Conservation (phyloP, 805 yeast species). For the Saccharomycopsis vini region DNA sequence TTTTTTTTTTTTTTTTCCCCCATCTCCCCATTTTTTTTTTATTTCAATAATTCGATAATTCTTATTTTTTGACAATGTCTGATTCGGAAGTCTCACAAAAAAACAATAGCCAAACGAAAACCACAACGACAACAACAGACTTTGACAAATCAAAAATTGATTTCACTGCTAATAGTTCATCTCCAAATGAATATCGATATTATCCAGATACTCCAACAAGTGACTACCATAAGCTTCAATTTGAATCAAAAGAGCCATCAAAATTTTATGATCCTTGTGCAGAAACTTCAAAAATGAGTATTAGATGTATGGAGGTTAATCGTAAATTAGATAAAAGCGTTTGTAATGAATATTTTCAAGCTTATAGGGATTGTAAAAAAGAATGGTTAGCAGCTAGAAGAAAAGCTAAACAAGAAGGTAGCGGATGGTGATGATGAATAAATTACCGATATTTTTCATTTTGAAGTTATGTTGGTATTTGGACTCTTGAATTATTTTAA, state of each 20-base stretch:
- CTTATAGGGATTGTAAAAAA: constrained; percentile 85
- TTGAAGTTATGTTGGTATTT: too few relatives aligned
- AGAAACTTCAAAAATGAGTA: constrained; percentile 79
- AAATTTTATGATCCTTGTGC: constrained; percentile 90
- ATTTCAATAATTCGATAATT: too few relatives aligned
- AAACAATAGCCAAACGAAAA: too few relatives aligned
- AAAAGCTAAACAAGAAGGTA: constrained; percentile 11
- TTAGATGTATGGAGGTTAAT: constrained; percentile 74
- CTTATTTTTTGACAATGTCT: too few relatives aligned
- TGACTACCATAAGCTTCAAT: constrained; percentile 55
- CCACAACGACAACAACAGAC: too few relatives aligned
- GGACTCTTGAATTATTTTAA: too few relatives aligned
- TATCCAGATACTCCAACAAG: constrained; percentile 87
- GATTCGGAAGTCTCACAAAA: too few relatives aligned
- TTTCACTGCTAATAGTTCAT: constrained; percentile 10
- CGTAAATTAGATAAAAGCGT: constrained; percentile 51
- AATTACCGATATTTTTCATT: too few relatives aligned
- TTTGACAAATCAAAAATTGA: constrained; percentile 9
- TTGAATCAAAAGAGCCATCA: constrained; percentile 69
- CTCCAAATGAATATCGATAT: constrained; percentile 41
- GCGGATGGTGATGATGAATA: constrained; percentile 14
- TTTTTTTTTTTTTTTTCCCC: too few relatives aligned
- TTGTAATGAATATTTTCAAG: constrained; percentile 80
- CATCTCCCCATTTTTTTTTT: too few relatives aligned
- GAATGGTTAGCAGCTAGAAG: constrained; percentile 48